phyloP scores from a whole-genome alignment of 2,329 filamentous ascomycete species.

The Aspergillus novoparasiticus region DNA sequence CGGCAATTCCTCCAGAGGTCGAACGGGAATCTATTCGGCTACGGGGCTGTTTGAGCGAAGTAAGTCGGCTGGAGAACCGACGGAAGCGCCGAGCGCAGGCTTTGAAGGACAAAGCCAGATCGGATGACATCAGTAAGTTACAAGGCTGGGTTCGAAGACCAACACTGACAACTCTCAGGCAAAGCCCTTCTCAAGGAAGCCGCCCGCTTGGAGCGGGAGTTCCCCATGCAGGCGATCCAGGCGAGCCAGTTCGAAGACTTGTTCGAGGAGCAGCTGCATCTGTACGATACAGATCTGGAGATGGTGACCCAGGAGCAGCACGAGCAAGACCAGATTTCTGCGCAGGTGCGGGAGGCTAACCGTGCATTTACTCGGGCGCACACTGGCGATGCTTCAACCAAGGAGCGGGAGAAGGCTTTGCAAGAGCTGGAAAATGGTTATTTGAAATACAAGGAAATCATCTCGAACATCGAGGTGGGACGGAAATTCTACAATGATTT shows the following conservation, averaged over 20 bases:
- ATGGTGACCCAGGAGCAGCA: constrained; percentile 69
- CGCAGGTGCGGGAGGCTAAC: constrained; percentile 74
- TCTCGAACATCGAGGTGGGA: constrained; percentile 86
- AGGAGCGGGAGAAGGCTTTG: constrained; percentile 80
- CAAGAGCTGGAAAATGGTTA: constrained; percentile 90
- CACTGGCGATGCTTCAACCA: constrained; percentile 65
- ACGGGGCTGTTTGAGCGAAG: constrained; percentile 80
- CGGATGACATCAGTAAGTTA: constrained; percentile 77
- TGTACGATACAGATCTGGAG: constrained; percentile 78
- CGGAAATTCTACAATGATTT: constrained; percentile 98
- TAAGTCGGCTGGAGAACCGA: constrained; percentile 78
- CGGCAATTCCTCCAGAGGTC: constrained; percentile 76
- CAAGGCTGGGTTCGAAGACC: neutral
- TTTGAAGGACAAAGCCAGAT: constrained; percentile 75
- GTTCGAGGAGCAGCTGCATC: constrained; percentile 78
- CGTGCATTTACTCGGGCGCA: constrained; percentile 74
- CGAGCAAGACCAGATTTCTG: constrained; percentile 74
- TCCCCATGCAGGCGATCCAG: constrained; percentile 80
- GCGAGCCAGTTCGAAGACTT: constrained; percentile 90
- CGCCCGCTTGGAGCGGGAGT: constrained; percentile 79
- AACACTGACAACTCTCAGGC: constrained; percentile 44
- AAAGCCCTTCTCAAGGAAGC: constrained; percentile 81
- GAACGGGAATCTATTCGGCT: constrained; percentile 77
- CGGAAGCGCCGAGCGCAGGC: constrained; percentile 77
- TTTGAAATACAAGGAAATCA: constrained; percentile 93